A percentile compares a stretch with the other conserved stretches of the same genome.
Conservation (phyloP, 768 basidiomycete species). For the Leccinum rimulosum region DNA sequence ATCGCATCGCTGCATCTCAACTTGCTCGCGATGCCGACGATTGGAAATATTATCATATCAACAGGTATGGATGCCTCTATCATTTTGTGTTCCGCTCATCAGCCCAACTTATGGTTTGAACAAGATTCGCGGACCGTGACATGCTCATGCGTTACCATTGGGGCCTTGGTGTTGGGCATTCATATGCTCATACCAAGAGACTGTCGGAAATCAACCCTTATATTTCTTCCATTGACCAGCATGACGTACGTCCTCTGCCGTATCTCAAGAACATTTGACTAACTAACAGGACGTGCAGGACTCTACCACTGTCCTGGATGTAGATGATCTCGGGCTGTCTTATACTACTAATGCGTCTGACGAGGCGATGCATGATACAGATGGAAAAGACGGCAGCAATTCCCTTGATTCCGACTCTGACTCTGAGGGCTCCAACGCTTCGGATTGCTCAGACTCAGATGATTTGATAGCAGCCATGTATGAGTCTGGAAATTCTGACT, state of each 20-base stretch:
- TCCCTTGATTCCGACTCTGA: background rate
- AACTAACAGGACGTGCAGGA: background rate
- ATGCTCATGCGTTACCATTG: background rate
- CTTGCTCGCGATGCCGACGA: background rate
- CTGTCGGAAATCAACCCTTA: background rate
- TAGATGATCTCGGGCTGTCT: background rate
- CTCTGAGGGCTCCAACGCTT: background rate
- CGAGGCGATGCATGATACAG: background rate
- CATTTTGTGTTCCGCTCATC: background rate
- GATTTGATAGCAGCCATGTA: background rate
- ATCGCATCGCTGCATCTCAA: background rate
- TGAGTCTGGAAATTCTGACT: background rate
- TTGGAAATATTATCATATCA: background rate
- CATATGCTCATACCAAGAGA: background rate
- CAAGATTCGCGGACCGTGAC: background rate
- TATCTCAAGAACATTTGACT: background rate
- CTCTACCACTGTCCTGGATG: background rate
- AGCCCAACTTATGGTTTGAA: background rate
- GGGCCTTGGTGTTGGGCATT: background rate
- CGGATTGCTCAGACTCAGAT: background rate
- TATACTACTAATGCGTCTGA: background rate
- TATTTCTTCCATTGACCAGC: background rate
- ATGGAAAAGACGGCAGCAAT: background rate
- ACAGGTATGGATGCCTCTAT: background rate
- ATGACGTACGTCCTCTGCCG: background rate